Evolutionary conservation across 495 filamentous ascomycete species (phyloP).

Genomic region (Annulohypoxylon bovei): DNA sequence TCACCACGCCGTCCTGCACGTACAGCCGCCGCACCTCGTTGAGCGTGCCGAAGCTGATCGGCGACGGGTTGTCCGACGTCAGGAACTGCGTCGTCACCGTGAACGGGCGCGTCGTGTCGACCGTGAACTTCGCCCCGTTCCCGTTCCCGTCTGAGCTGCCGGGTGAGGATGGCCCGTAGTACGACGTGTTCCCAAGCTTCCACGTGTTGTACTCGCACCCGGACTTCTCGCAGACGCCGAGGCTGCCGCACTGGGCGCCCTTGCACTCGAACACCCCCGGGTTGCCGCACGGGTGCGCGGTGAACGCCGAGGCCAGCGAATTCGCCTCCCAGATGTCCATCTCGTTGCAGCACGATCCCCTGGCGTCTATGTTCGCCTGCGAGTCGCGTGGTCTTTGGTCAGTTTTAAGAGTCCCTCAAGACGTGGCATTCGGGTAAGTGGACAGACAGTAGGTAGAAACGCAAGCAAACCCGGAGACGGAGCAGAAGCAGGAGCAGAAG

Average conservation of each 20-base stretch:
- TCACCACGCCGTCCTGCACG: constrained; percentile 68
- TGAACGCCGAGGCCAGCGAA: constrained; percentile 64
- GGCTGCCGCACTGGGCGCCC: constrained; percentile 62
- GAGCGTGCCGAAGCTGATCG: constrained; percentile 55
- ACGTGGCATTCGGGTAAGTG: background rate
- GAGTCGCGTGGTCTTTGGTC: background rate
- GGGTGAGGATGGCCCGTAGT: constrained; percentile 64
- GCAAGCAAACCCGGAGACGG: background rate
- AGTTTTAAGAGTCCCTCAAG: background rate
- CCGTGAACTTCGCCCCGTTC: constrained; percentile 44
- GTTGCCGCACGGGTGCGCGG: constrained; percentile 71
- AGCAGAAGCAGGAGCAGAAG: no score
- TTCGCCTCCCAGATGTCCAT: constrained; percentile 82
- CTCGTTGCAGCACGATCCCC: constrained; percentile 76
- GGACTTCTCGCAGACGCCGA: constrained; percentile 47
- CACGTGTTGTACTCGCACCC: constrained; percentile 51
- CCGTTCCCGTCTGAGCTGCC: background rate
- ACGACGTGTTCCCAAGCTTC: constrained; percentile 57
- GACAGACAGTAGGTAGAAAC: background rate
- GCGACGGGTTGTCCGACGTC: constrained; percentile 55
- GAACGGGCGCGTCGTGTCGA: constrained; percentile 68
- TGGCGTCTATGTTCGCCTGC: constrained; percentile 64
- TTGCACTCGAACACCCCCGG: constrained; percentile 61
- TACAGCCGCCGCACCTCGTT: constrained; percentile 71
- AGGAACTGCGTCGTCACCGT: constrained; percentile 78